Conservation (phyloP, 2,329 filamentous ascomycete species). For the Exophiala sp. region DNA sequence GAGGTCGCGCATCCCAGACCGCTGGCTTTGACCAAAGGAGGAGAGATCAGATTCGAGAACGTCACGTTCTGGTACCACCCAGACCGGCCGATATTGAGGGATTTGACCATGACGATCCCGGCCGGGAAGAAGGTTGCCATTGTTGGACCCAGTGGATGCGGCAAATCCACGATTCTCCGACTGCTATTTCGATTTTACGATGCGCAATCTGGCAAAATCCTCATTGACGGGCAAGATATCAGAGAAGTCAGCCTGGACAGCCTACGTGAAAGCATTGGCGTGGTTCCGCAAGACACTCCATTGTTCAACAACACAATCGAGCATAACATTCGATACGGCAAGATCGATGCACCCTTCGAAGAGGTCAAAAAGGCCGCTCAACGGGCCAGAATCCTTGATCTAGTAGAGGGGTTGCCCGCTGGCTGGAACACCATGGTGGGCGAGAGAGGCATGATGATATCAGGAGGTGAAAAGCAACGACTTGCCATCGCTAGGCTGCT, state of each 20-base stretch:
- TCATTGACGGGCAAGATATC: slow-evolving; percentile 90
- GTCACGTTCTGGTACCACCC: slow-evolving; percentile 88
- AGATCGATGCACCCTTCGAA: slow-evolving; percentile 67
- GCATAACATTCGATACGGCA: slow-evolving; percentile 92
- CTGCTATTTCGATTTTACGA: slow-evolving; percentile 95
- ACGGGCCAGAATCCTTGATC: slow-evolving; percentile 78
- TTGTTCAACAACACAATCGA: slow-evolving; percentile 95
- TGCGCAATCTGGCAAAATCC: slow-evolving; percentile 72
- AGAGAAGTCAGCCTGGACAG: slow-evolving; percentile 75
- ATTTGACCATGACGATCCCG: slow-evolving; percentile 81
- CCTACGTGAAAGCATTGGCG: slow-evolving; percentile 77
- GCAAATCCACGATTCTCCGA: slow-evolving; percentile 87
- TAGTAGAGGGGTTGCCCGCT: slow-evolving; percentile 68
- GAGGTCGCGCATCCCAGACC: slow-evolving; percentile 69
- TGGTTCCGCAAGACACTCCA: slow-evolving; percentile 94
- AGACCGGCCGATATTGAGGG: slow-evolving; percentile 78
- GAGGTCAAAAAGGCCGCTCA: slow-evolving; percentile 71
- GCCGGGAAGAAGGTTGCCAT: slow-evolving; percentile 94
- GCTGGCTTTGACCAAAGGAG: slow-evolving; percentile 66
- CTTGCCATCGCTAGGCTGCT: slow-evolving; percentile 81
- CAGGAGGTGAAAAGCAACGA: slow-evolving; percentile 84
- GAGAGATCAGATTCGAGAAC: slow-evolving; percentile 90
- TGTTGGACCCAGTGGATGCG: slow-evolving; percentile 90
- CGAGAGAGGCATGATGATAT: slow-evolving; percentile 77
- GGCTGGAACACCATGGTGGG: slow-evolving; percentile 83